Conservation (phyloP, 129 eudicot genomes). For the Pulicaria dysenterica region DNA sequence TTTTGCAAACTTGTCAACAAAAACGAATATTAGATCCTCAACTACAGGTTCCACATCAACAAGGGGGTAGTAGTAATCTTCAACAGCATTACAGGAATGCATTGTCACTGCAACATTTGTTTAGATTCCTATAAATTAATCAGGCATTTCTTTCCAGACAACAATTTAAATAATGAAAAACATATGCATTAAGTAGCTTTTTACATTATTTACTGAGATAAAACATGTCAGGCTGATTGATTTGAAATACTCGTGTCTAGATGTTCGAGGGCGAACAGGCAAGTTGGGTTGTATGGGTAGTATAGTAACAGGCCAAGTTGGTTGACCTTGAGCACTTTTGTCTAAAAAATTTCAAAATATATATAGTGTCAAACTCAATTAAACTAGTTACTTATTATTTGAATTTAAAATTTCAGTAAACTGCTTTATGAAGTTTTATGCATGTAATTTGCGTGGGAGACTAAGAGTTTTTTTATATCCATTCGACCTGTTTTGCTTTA, state of each 20-base stretch:
- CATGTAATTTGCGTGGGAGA: too few species aligned
- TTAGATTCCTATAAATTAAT: slow-evolving; percentile 84
- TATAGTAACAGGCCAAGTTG: not conserved
- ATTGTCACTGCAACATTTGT: slow-evolving; percentile 70
- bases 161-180: not conserved
- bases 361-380: not conserved
- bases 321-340: not conserved
- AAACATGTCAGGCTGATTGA: too few species aligned
- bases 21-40: slow-evolving; percentile 54
- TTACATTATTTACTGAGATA: too few species aligned
- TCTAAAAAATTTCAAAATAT: not conserved
- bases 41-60: slow-evolving; percentile 42
- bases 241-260: too few species aligned
- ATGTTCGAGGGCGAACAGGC: not conserved
- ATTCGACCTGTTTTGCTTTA: too few species aligned
- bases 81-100: slow-evolving; percentile 66
- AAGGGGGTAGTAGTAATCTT: slow-evolving; percentile 48
- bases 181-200: not conserved
- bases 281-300: not conserved
- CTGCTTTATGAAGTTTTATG: too few species aligned
- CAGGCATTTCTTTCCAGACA: slow-evolving; percentile 46
- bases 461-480: too few species aligned
- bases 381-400: too few species aligned
- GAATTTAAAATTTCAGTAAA: too few species aligned
- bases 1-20: slow-evolving; percentile 48